Percentiles rank a stretch among this genome's conserved stretches.
Conservation (phyloP, 2,329 filamentous ascomycete species). For the Beauveria scarabaeidicola region DNA sequence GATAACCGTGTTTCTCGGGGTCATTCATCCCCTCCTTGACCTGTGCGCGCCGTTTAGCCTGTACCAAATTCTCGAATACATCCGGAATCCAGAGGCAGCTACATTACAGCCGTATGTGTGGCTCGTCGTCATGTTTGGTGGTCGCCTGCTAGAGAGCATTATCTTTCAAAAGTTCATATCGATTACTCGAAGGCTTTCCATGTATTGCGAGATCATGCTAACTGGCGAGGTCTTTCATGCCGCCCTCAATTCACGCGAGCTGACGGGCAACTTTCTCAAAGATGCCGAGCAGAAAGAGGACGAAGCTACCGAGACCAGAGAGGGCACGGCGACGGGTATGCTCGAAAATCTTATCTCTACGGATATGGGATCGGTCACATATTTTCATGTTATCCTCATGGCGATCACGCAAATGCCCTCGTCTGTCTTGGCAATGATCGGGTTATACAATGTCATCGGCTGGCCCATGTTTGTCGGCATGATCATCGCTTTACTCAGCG, state of each 20-base stretch:
- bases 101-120: slow-evolving; percentile 41
- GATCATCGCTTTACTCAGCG: slow-evolving; percentile 34
- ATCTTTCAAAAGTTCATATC: slow-evolving; percentile 50
- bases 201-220: slow-evolving; percentile 46
- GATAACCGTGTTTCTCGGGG: slow-evolving; percentile 35
- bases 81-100: slow-evolving; percentile 36
- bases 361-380: slow-evolving; percentile 48
- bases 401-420: slow-evolving; percentile 34
- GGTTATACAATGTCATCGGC: slow-evolving; percentile 46
- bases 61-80: slow-evolving; percentile 44
- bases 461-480: slow-evolving; percentile 48
- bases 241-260: slow-evolving; percentile 46
- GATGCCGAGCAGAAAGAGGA: slow-evolving; percentile 20
- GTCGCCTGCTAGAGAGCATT: slow-evolving; percentile 38
- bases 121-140: slow-evolving; percentile 44
- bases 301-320: slow-evolving; percentile 21
- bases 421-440: slow-evolving; percentile 37
- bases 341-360: slow-evolving; percentile 50
- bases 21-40: slow-evolving; percentile 32
- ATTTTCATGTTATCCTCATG: slow-evolving; percentile 37
- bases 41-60: slow-evolving; percentile 44
- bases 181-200: slow-evolving; percentile 43
- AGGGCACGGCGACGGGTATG: slow-evolving; percentile 38
- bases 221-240: slow-evolving; percentile 50
- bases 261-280: slow-evolving; percentile 43